Conservation (phyloP, 1,139 yeast species). For the Candida glucosophila region DNA sequence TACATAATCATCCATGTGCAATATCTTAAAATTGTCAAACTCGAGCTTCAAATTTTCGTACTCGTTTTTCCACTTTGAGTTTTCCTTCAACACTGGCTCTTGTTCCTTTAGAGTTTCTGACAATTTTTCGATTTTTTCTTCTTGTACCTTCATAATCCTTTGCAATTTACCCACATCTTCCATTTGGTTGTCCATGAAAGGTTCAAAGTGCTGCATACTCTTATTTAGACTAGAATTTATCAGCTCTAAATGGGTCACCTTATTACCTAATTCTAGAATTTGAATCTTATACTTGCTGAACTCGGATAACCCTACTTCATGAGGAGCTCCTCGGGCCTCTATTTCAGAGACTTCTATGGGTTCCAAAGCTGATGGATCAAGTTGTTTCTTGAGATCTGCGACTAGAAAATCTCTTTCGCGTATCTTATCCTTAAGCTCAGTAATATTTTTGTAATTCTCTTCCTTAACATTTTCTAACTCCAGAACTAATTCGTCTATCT, state of each 20-base stretch:
- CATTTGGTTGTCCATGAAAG: slow-evolving; percentile 48
- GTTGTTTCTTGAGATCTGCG: slow-evolving; percentile 24
- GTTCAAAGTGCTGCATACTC: slow-evolving; percentile 40
- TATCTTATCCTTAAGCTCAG: too few species aligned
- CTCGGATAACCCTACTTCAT: slow-evolving; percentile 14
- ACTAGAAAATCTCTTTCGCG: slow-evolving; percentile 30
- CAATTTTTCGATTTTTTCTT: slow-evolving; percentile 33
- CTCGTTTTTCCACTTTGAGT: slow-evolving; percentile 39
- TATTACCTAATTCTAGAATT: slow-evolving; percentile 37
- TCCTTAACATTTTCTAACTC: too few species aligned
- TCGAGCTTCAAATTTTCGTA: slow-evolving; percentile 39
- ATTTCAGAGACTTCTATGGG: slow-evolving; percentile 14
- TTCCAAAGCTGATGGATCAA: slow-evolving; percentile 24
- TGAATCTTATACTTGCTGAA: slow-evolving; percentile 32
- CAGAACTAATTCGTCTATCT: too few species aligned
- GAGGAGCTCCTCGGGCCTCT: slow-evolving; percentile 3
- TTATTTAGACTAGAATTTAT: slow-evolving; percentile 36
- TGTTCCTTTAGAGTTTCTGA: slow-evolving; percentile 36
- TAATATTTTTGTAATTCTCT: slow-evolving; percentile 10
- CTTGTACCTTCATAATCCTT: slow-evolving; percentile 46
- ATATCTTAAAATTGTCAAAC: slow-evolving; percentile 29
- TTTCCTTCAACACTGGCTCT: slow-evolving; percentile 36
- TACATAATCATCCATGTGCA: slow-evolving; percentile 27
- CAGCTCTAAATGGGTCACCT: slow-evolving; percentile 34
- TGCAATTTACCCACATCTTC: slow-evolving; percentile 47